Evolutionary conservation across 257 asterid genomes (phyloP).

Genomic region (Solanum corneliomulleri): DNA sequence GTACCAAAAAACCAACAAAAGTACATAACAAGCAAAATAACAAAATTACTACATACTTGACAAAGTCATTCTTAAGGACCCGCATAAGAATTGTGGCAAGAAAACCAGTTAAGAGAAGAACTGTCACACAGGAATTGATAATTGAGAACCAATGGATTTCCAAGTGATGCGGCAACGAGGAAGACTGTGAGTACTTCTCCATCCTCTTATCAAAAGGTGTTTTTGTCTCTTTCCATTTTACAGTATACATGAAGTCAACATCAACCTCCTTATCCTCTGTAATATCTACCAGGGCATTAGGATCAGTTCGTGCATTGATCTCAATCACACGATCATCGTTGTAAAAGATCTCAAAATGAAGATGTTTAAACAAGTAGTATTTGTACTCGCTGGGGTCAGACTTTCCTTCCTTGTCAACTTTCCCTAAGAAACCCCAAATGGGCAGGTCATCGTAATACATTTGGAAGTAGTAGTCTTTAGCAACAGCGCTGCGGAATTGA

Average conservation of each 20-base stretch:
- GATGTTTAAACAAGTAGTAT: conserved; percentile 10
- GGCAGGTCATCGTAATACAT: conserved; percentile 11
- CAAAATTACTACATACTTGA: conserved; percentile 5
- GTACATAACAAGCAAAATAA: not conserved
- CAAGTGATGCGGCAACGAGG: conserved; percentile 20
- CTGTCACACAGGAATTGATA: conserved; percentile 23
- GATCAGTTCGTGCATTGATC: conserved; percentile 14
- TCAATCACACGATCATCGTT: conserved; percentile 10
- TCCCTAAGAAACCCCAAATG: conserved; percentile 14
- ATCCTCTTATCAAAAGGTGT: conserved; percentile 20
- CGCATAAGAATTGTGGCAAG: conserved; percentile 22
- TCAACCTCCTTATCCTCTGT: conserved; percentile 21
- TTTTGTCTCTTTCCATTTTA: conserved; percentile 22
- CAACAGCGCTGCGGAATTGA: conserved; percentile 9
- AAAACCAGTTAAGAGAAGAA: conserved; percentile 19
- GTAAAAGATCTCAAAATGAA: conserved; percentile 8
- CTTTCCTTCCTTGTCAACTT: conserved; percentile 12
- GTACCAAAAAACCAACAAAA: not conserved
- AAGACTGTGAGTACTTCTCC: conserved; percentile 22
- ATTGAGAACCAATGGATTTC: conserved; percentile 26
- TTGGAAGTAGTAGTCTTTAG: conserved; percentile 8
- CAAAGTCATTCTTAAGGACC: conserved; percentile 23
- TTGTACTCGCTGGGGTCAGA: conserved; percentile 12
- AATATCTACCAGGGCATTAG: conserved; percentile 11
- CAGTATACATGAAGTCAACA: conserved; percentile 19